Conservation (phyloP, 495 filamentous ascomycete genomes). For the Podospora australis region DNA sequence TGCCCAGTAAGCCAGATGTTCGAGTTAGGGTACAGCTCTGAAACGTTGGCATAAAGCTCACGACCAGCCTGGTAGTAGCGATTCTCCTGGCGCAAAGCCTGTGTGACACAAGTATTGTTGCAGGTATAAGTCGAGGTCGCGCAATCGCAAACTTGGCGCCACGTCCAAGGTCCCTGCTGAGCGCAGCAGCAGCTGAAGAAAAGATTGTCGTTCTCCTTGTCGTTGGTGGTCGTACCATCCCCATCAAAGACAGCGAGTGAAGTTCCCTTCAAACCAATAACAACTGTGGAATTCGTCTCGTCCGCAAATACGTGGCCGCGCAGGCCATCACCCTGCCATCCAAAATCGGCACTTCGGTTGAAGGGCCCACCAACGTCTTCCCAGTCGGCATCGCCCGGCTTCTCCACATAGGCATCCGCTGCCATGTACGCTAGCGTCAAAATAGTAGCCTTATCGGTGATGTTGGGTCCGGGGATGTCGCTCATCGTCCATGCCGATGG, state of each 20-base stretch:
- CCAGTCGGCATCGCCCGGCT: conserved; percentile 69
- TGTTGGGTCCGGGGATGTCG: conserved; percentile 67
- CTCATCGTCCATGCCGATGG: conserved; percentile 79
- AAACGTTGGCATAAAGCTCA: conserved; percentile 88
- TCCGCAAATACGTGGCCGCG: conserved; percentile 90
- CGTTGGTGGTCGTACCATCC: conserved; percentile 89
- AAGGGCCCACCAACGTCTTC: conserved; percentile 70
- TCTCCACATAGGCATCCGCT: conserved; percentile 77
- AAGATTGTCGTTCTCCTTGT: conserved; percentile 95
- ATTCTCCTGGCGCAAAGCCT: conserved; percentile 70
- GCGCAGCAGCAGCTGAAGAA: conserved; percentile 97
- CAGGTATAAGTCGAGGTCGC: conserved; percentile 76
- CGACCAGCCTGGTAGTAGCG: conserved; percentile 82
- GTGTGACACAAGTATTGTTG: conserved; percentile 79
- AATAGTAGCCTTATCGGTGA: conserved; percentile 80
- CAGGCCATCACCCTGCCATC: conserved; percentile 84
- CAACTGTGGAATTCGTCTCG: conserved; percentile 73
- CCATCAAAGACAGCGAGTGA: conserved; percentile 90
- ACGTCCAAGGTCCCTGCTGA: conserved; percentile 80
- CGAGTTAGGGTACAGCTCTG: conserved; percentile 75
- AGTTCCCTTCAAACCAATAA: conserved; percentile 90
- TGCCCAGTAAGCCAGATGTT: conserved; percentile 86
- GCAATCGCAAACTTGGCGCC: conserved; percentile 89
- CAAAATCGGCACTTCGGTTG: conserved; percentile 78
- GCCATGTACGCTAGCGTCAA: conserved; percentile 81